Percentiles rank a stretch among this genome's conserved stretches.
Evolutionary conservation across 2,329 filamentous ascomycete species (phyloP).

Genomic region (Sporothrix luriei): DNA sequence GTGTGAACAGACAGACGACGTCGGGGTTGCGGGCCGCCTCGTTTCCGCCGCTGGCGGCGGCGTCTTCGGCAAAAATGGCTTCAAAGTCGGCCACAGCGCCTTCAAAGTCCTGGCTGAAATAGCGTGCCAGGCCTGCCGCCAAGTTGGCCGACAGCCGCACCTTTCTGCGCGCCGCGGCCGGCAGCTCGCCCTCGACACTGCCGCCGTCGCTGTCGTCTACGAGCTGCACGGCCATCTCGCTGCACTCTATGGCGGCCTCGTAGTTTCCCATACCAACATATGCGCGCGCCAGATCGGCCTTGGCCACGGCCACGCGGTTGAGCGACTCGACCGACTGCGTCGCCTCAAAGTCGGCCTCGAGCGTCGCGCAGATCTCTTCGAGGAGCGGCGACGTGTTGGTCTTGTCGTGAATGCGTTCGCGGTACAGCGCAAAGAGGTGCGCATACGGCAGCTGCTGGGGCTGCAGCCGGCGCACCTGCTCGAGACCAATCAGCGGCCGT

Average conservation of each 20-base stretch:
- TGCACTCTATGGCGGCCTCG: slow-evolving; percentile 72
- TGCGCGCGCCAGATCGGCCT: slow-evolving; percentile 82
- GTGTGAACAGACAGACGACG: slow-evolving; percentile 81
- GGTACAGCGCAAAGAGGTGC: slow-evolving; percentile 78
- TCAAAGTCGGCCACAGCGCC: slow-evolving; percentile 79
- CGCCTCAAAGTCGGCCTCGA: slow-evolving; percentile 82
- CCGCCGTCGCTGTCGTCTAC: slow-evolving; percentile 50
- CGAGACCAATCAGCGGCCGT: slow-evolving; percentile 84
- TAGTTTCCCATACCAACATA: slow-evolving; percentile 71
- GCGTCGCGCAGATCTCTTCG: slow-evolving; percentile 64
- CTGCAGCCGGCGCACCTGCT: slow-evolving; percentile 73
- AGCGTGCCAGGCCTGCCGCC: slow-evolving; percentile 80
- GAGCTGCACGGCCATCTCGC: slow-evolving; percentile 77
- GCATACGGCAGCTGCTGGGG: slow-evolving; percentile 71
- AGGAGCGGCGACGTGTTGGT: slow-evolving; percentile 65
- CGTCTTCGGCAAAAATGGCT: slow-evolving; percentile 74
- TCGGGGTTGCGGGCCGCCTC: slow-evolving; percentile 78
- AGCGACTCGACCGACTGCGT: slow-evolving; percentile 76
- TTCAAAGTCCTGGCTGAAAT: slow-evolving; percentile 66
- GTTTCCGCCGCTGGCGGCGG: slow-evolving; percentile 66
- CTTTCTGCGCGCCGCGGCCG: slow-evolving; percentile 65
- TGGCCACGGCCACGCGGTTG: slow-evolving; percentile 76
- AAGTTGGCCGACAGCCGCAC: slow-evolving; percentile 82
- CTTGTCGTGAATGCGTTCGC: slow-evolving; percentile 76
- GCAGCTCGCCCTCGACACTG: slow-evolving; percentile 65